phyloP scores from a whole-genome alignment of 2,329 filamentous ascomycete species.

The Beauveria scarabaeidicola region DNA sequence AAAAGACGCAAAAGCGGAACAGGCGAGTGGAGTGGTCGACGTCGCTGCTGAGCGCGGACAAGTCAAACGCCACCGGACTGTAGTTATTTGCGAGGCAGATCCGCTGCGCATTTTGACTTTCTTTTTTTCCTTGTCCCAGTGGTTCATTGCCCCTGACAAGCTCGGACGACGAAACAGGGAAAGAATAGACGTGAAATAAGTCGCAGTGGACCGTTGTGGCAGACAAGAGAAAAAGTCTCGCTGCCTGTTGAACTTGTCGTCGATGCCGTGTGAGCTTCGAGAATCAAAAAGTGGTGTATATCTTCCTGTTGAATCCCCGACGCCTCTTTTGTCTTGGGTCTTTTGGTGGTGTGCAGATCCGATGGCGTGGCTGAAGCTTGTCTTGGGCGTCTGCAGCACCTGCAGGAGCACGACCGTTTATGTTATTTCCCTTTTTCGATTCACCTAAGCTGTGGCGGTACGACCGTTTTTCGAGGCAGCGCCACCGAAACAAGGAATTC shows the following conservation, averaged over 20 bases:
- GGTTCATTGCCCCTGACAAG: not conserved
- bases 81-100: not conserved
- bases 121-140: not conserved
- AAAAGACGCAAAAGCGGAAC: not conserved
- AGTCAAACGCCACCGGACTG: not conserved
- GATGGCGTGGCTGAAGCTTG: not conserved
- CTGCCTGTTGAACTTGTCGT: not conserved
- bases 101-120: not conserved
- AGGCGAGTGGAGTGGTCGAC: not conserved
- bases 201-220: not conserved
- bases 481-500: not conserved
- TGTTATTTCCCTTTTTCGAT: too few relatives aligned
- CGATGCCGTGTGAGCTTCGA: not conserved
- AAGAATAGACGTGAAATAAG: not conserved
- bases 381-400: not conserved
- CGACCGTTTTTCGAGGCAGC: not conserved
- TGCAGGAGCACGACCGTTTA: too few relatives aligned
- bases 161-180: not conserved
- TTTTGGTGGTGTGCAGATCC: not conserved
- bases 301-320: not conserved
- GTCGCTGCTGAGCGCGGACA: constrained; percentile 2
- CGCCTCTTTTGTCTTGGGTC: too few relatives aligned
- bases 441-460: not conserved
- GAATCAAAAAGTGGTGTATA: not conserved
- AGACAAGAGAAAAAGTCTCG: too few relatives aligned